Percentiles rank a stretch among this genome's conserved stretches.
Evolutionary conservation across 495 filamentous ascomycete genomes (phyloP).

Genomic region (Thermothielavioides terrestris): DNA sequence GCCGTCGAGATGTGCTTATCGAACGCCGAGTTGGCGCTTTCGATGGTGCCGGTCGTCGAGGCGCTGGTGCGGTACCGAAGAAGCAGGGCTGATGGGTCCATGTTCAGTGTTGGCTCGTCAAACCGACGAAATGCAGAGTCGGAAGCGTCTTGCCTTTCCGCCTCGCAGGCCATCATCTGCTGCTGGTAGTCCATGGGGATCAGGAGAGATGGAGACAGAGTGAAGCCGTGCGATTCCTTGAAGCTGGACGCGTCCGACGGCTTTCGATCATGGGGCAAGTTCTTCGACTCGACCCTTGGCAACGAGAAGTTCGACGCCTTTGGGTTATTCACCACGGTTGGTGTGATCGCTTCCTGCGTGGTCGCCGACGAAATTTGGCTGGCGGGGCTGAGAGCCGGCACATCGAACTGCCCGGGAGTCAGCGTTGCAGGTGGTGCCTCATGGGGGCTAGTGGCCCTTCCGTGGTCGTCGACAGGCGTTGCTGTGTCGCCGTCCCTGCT

Average conservation of each 20-base stretch:
- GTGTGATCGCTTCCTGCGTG: constrained; percentile 34
- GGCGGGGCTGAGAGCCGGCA: constrained; percentile 40
- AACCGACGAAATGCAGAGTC: constrained; percentile 27
- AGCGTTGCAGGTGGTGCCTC: constrained; percentile 30
- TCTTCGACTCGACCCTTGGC: constrained; percentile 27
- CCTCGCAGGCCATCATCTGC: constrained; percentile 35
- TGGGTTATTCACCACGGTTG: constrained; percentile 23
- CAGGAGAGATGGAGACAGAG: constrained; percentile 44
- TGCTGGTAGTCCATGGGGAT: constrained; percentile 45
- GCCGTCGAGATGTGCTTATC: constrained; percentile 38
- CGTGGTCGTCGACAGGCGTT: constrained; percentile 20
- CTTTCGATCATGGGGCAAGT: constrained; percentile 25
- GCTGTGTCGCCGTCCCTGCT: constrained; percentile 25
- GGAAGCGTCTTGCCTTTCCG: constrained; percentile 26
- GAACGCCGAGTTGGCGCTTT: constrained; percentile 22
- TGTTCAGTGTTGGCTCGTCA: constrained; percentile 25
- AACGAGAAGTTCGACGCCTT: constrained; percentile 38
- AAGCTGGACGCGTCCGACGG: constrained; percentile 42
- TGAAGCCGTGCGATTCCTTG: constrained; percentile 48
- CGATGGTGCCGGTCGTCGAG: constrained; percentile 35
- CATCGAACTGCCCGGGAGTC: constrained; percentile 33
- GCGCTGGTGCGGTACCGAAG: constrained; percentile 31
- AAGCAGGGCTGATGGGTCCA: constrained; percentile 21
- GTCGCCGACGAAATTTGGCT: constrained; percentile 33
- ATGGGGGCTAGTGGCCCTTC: constrained; percentile 17